Evolutionary conservation across 2,329 filamentous ascomycete genomes (phyloP).

Genomic region (Fusarium domesticum): DNA sequence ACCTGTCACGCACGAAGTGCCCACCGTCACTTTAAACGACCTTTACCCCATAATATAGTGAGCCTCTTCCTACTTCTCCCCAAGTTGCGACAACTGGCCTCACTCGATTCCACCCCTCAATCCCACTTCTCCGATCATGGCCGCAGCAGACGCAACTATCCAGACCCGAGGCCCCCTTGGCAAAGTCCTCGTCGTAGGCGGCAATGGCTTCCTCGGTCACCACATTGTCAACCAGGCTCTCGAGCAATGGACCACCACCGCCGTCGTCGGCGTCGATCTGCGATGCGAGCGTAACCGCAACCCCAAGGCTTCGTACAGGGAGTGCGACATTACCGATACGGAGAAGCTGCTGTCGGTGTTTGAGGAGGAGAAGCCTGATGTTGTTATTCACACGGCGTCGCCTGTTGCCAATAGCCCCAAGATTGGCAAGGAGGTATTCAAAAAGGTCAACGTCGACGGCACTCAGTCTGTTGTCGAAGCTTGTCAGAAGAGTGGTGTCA

Average conservation of each 20-base stretch:
- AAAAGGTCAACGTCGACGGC: constrained; percentile 83
- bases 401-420: constrained; percentile 57
- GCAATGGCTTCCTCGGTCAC: constrained; percentile 80
- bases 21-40: too few species aligned
- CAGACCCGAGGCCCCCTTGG: constrained; percentile 50
- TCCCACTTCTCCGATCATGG: constrained; percentile 1
- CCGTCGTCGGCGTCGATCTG: constrained; percentile 70
- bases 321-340: constrained; percentile 73
- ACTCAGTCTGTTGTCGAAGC: constrained; percentile 75
- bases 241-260: constrained; percentile 46
- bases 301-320: constrained; percentile 59
- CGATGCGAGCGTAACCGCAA: constrained; percentile 67
- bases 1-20: too few species aligned
- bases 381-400: constrained; percentile 89
- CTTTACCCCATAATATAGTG: too few species aligned
- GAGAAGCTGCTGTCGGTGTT: constrained; percentile 62
- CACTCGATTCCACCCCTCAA: not conserved
- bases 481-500: constrained; percentile 67
- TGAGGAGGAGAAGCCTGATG: constrained; percentile 64
- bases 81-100: not conserved
- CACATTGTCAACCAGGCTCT: constrained; percentile 75
- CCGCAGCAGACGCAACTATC: constrained; percentile 5
- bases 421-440: constrained; percentile 61
- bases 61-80: not conserved
- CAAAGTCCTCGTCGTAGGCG: constrained; percentile 74